These are phyloP conservation scores for Rhynchospora tenuis DNA, from an alignment of 176 grass and related monocot genomes.

Conservation along the genomic window DNA sequence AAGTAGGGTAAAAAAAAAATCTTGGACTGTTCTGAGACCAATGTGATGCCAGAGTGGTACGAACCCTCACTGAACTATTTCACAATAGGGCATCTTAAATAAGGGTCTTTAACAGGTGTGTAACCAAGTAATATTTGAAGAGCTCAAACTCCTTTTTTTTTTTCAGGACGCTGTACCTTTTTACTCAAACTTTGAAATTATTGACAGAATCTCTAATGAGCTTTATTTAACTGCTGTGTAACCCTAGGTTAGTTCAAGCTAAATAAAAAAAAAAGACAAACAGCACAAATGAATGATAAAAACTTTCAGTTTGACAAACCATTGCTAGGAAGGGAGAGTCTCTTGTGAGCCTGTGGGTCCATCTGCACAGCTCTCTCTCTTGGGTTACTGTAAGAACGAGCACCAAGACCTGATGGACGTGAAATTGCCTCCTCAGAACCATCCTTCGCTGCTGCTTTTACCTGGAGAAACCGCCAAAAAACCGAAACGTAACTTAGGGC, in stretches of 20 bases:
- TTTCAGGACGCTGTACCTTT: neutral
- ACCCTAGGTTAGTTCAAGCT: neutral
- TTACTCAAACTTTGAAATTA: neutral
- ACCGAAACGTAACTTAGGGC: neutral
- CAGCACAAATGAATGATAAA: neutral
- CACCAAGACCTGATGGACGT: conserved; percentile 36
- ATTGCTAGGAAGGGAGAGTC: conserved; percentile 55
- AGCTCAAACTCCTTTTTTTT: neutral
- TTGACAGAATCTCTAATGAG: neutral
- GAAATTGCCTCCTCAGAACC: conserved; percentile 42
- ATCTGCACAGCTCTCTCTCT: conserved; percentile 50
- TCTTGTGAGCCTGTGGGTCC: conserved; percentile 43
- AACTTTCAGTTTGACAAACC: conserved; percentile 32
- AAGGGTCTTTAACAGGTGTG: neutral
- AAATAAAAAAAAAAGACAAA: neutral
- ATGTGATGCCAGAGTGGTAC: neutral
- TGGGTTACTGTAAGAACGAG: conserved; percentile 56
- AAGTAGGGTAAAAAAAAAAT: neutral
- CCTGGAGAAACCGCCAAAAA: neutral
- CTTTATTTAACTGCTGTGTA: neutral
- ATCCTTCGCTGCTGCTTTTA: conserved; percentile 43
- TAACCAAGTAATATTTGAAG: neutral
- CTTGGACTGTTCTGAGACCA: neutral
- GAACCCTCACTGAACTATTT: neutral
- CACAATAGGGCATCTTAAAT: neutral